Evolutionary conservation across 1,284 basidiomycete species (phyloP).

Genomic region (Chalciporus sp.): DNA sequence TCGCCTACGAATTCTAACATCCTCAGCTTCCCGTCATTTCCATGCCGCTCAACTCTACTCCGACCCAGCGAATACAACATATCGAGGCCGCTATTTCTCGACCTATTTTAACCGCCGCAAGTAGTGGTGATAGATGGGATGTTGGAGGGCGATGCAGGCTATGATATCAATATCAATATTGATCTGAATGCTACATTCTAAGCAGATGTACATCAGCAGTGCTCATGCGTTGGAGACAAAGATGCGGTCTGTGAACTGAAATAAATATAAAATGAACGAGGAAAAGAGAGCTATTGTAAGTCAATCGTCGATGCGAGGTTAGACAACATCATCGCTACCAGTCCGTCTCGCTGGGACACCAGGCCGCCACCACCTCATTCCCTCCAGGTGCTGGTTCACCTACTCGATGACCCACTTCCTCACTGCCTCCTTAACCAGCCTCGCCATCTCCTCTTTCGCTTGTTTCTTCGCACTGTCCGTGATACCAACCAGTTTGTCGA

Average conservation of each 20-base stretch:
- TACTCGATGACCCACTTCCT: constrained; percentile 64
- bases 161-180: constrained; percentile 1
- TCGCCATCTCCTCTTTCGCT: constrained; percentile 71
- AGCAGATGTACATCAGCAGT: constrained; percentile 20
- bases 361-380: neutral
- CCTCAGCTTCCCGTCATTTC: too few relatives aligned
- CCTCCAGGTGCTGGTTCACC: neutral
- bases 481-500: constrained; percentile 75
- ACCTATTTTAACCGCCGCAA: too few relatives aligned
- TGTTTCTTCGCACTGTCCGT: constrained; percentile 79
- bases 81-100: too few relatives aligned
- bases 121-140: too few relatives aligned
- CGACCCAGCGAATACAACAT: too few relatives aligned
- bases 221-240: neutral
- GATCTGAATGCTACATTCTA: constrained; percentile 26
- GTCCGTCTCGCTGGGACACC: too few relatives aligned
- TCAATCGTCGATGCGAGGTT: neutral
- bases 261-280: constrained; percentile 25
- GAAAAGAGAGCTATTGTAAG: neutral
- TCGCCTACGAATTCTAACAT: too few relatives aligned
- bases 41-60: too few relatives aligned
- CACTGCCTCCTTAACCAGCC: constrained; percentile 67
- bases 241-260: neutral
- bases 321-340: neutral
- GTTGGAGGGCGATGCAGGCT: too few relatives aligned